phyloP scores from a whole-genome alignment of 148 eudicot species.

The Fagopyrum esculentum region DNA sequence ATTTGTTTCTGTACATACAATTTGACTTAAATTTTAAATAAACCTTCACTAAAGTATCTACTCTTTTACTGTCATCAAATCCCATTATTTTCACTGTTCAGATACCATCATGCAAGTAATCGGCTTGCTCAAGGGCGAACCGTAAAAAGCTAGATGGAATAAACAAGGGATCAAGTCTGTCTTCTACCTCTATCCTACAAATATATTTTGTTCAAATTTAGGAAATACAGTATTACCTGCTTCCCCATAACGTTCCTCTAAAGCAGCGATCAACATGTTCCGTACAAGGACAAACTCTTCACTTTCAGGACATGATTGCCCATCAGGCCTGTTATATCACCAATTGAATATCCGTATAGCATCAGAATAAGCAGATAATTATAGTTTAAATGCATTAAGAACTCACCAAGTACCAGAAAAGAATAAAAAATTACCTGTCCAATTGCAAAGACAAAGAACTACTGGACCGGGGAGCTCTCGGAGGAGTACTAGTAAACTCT shows the following conservation, averaged over 20 bases:
- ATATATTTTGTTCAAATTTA: background rate
- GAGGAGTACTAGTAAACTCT: constrained; percentile 38
- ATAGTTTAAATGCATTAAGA: background rate
- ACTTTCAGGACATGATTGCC: constrained; percentile 71
- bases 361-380: background rate
- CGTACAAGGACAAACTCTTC: constrained; percentile 67
- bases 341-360: background rate
- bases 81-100: too few species aligned
- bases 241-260: constrained; percentile 81
- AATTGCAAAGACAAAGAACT: constrained; percentile 50
- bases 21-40: too few species aligned
- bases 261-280: constrained; percentile 83
- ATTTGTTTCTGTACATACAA: too few species aligned
- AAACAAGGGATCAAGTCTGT: too few species aligned
- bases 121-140: background rate
- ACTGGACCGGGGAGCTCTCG: constrained; percentile 33
- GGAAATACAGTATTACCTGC: constrained; percentile 45
- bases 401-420: background rate
- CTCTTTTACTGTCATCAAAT: too few species aligned
- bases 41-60: too few species aligned
- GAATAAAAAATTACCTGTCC: constrained; percentile 46
- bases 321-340: constrained; percentile 49
- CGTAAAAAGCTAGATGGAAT: too few species aligned
- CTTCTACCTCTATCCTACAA: background rate
- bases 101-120: too few species aligned